Evolutionary conservation across 2,329 filamentous ascomycete species (phyloP), one percentile per base, ranked within the genome.

Genomic region (Parascedosporium putredinis): DNA sequence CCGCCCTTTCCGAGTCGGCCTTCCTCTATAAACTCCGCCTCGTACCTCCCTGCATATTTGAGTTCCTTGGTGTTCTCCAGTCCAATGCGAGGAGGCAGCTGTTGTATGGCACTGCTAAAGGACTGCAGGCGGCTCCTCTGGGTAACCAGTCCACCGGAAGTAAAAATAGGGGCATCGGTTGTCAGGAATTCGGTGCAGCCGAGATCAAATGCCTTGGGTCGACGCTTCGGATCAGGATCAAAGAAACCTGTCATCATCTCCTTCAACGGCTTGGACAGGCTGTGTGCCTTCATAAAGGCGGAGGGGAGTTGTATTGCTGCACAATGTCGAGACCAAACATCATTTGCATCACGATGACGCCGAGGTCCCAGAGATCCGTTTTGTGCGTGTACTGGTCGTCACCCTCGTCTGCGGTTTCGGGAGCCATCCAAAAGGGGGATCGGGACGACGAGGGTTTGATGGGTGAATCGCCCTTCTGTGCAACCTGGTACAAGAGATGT

Each of bases 331-430:
- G 73, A 2, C 93, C 93, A 62, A 96, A 91, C 3, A 93, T 78
- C 88, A 97, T 96, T 63, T 98, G 91, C 34, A 95, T 66, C 57
- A 96, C 86, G 4, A 96, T 78, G 25, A 96, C 80, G 4, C 93
- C 93, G 58, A 98, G 81, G 56, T 96, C 87, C 93, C 93, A 98
- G 7, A 97, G 79, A 62, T 97, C 93, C 0, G 88, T 88, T 63
- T 95, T 95, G 58, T 78, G 77, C 1, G 77, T 81, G 67, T 84
- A 73, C 63, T 84, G 72, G 25, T 75, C 75, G 24, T 77, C 83
- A 52, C 75, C 78, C 1, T 72, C 75, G 44, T 70, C 76, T 25
- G 78, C 76, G 47, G 89, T 75, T 65, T 95, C 89, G 1, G 89
- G 86, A 1, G 90, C 81, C 5, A 86, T 67, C 90, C 90, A 95